Base-by-base conservation (phyloP, 257 asterid species). In the Eustoma russellianum region DNA sequence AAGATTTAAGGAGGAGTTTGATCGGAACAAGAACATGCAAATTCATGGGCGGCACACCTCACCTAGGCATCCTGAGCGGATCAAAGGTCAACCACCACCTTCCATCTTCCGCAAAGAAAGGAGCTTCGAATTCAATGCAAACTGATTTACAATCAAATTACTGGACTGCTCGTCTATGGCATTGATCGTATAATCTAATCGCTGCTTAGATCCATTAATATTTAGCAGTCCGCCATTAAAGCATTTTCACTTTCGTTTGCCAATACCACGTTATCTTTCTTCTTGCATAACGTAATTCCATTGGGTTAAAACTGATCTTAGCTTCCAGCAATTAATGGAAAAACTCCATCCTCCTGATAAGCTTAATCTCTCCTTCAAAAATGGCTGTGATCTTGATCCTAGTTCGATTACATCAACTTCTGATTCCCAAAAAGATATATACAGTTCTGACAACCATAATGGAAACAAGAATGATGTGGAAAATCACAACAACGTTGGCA, bases 31-130 rank as follows among this genome's bases (percentile, higher is more conserved):
- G n/a, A n/a, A n/a, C n/a, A n/a, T 38, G 43, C 43, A 45, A 38
- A 53, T n/a, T 58, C 56, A 66, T 58, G 62, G 48, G 66, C 50
- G 48, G 66, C 66, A 60, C n/a, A n/a, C n/a, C 6, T 5, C 55
- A 59, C 3, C 30, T 8, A 38, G 43, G 51, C 62, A 18, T 35
- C 49, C 46, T 48, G 60, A 41, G 24, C 58, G 50, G 63, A 68
- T 65, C 71, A 52, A 56, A 64, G 34, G 46, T 52, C 61, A 61
- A 67, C 69, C 58, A 46, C 60, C 53, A 51, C 79, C 79, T 61
- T 65, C 62, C 65, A 68, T 46, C 41, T 43, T 49, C 75, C 70
- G 41, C 17, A 48, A 63, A 51, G 30, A 4, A 8, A 50, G 24
- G 53, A 60, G 17, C 57, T 9, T 0, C 47, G 5, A 18, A 47